Evolutionary conservation across 1,284 basidiomycete genomes (phyloP), one percentile per base, ranked within the genome.

Genomic region (Bjerkandera adusta): DNA sequence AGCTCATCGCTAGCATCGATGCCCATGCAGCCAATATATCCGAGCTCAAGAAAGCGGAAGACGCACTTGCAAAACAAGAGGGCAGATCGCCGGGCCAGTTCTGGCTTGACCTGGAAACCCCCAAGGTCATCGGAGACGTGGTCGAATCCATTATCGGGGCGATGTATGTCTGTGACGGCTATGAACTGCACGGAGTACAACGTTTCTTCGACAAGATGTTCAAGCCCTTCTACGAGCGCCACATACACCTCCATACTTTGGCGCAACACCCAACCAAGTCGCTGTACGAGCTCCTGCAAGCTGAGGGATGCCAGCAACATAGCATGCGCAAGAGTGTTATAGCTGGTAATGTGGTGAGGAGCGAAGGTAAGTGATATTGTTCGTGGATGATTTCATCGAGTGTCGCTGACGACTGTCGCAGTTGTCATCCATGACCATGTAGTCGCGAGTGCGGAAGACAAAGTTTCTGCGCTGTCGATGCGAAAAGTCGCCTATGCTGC

Each of bases 101-200:
- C 63, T 92, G 89, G 89, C 67, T 79, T 8, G 81, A 83, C 24
- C 62, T 85, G 25, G 79, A 87, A 38, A 75, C 85, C 32, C 89
- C 89, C 0, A 92, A 92, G 72, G 89, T 84, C 53, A 69, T 90
- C 15, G 85, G 85, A 5, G 88, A 91, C 62, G 71, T 89, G 18
- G 72, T 92, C 20, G 89, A 92, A 61, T 82, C 88, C 4, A 69
- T 88, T 36, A 69, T 89, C 20, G 88, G 86, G 3, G 87, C 85
- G 11, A 68, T 89, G 36, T 86, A 83, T 62, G 74, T 89, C 49
- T 84, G 82, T n/a, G 85, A 89, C 57, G 71, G 75, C 46, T 87
- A 83, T 64, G 74, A 76, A 10, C 74, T 75, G 25, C 64, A 70
- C 41, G 82, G 83, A 4, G 73, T 72, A 29, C 76, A 85, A 54